Conservation (phyloP, 257 asterid genomes). For the Solanum infundibuliforme region DNA sequence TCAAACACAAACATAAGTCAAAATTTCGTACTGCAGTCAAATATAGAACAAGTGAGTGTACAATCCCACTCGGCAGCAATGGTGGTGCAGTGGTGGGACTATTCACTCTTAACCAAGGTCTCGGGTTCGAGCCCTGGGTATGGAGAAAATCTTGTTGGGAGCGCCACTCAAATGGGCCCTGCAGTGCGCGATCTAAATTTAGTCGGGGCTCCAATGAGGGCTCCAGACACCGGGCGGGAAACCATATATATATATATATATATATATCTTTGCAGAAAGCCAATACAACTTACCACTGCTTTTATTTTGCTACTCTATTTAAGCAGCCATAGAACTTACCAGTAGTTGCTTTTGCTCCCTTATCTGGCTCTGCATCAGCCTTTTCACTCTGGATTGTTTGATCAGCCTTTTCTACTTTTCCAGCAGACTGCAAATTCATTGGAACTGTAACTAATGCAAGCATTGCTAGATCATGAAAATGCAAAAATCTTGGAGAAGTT, state of each 20-base stretch:
- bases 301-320: neutral
- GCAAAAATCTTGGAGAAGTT: neutral
- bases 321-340: conserved; percentile 26
- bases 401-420: conserved; percentile 47
- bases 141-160: too few species aligned
- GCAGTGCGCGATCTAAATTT: too few species aligned
- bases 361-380: conserved; percentile 7
- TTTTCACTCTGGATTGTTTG: conserved; percentile 31
- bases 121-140: too few species aligned
- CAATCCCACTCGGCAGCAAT: neutral
- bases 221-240: too few species aligned
- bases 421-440: conserved; percentile 67
- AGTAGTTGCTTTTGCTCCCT: conserved; percentile 23
- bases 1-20: neutral
- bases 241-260: neutral
- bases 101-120: too few species aligned
- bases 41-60: neutral
- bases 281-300: neutral
- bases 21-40: neutral
- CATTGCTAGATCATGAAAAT: neutral
- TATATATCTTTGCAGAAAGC: neutral
- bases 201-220: too few species aligned
- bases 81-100: too few species aligned
- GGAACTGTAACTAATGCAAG: neutral
- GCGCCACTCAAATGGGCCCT: too few species aligned